These are phyloP conservation scores for Blastobotrys elegans DNA, from an alignment of 1,139 yeast genomes.

Conservation along the genomic window DNA sequence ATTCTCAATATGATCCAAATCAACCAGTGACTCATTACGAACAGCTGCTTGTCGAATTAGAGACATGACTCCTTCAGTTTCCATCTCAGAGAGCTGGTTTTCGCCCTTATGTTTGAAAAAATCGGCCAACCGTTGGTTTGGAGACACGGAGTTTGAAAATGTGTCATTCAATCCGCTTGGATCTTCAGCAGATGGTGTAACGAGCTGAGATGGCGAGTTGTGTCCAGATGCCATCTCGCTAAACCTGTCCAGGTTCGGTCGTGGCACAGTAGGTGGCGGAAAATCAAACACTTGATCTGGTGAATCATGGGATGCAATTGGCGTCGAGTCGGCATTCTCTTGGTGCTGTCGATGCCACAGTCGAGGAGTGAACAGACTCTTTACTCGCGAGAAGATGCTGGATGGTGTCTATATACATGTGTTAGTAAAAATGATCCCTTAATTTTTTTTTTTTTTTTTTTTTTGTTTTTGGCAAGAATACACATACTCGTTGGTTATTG, in stretches of 20 bases:
- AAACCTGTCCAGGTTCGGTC: slow-evolving; percentile 15
- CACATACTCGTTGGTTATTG: neutral
- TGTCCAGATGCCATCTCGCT: slow-evolving; percentile 5
- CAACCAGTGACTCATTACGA: slow-evolving; percentile 29
- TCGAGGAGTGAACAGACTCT: slow-evolving; percentile 20
- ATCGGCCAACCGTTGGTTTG: slow-evolving; percentile 60
- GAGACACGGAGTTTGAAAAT: slow-evolving; percentile 24
- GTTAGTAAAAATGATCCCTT: no score
- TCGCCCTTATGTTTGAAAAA: slow-evolving; percentile 78
- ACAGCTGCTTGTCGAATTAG: slow-evolving; percentile 40
- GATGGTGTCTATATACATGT: slow-evolving; percentile 7
- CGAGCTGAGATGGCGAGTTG: neutral
- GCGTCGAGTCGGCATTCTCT: neutral
- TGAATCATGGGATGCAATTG: neutral
- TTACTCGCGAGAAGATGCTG: slow-evolving; percentile 21
- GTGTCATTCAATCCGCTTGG: slow-evolving; percentile 1
- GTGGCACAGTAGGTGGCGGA: slow-evolving; percentile 20
- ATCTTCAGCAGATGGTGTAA: slow-evolving; percentile 6
- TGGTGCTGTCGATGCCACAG: slow-evolving; percentile 11
- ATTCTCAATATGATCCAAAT: neutral
- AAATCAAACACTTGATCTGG: slow-evolving; percentile 16
- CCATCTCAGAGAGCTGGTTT: slow-evolving; percentile 66
- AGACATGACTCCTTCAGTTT: slow-evolving; percentile 78
- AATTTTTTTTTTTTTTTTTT: no score
- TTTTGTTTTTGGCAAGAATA: no score